These are phyloP conservation scores for Jaapia argillacea DNA, from an alignment of 768 basidiomycete species.

Conservation along the genomic window DNA sequence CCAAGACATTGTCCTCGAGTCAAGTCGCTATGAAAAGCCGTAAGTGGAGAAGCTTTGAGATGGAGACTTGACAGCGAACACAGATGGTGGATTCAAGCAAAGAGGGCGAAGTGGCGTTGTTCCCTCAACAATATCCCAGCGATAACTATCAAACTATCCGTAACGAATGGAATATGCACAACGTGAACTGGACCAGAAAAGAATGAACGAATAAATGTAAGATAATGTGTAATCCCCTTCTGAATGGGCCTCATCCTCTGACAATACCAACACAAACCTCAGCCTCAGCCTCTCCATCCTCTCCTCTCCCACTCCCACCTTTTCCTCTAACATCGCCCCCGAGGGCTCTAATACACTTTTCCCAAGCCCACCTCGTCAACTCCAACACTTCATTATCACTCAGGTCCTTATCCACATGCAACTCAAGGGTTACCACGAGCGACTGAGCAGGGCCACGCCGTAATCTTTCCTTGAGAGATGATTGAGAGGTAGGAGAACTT, in stretches of 20 bases:
- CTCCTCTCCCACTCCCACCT: conserved; percentile 15
- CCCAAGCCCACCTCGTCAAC: conserved; percentile 72
- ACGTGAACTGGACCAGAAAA: not conserved
- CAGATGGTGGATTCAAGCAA: no score
- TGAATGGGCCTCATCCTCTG: conserved; percentile 28
- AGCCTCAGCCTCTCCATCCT: conserved; percentile 31
- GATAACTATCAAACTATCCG: not conserved
- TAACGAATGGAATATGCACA: not conserved
- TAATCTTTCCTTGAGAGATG: conserved; percentile 8
- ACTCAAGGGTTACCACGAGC: conserved; percentile 72
- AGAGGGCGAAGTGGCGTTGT: no score
- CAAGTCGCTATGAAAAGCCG: no score
- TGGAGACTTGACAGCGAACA: no score
- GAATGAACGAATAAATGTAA: not conserved
- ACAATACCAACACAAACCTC: conserved; percentile 73
- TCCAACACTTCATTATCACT: conserved; percentile 61
- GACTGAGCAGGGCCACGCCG: conserved; percentile 17
- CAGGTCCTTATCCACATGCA: conserved; percentile 61
- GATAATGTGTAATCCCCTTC: not conserved
- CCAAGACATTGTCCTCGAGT: no score
- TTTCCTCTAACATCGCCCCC: conserved; percentile 17
- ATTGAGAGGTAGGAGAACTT: conserved; percentile 10
- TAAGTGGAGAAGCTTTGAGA: no score
- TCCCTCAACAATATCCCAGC: no score
- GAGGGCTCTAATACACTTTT: conserved; percentile 48